Base-by-base conservation (phyloP, 228 moss, liverwort and hornwort species). In the Sphagnum magellanicum region DNA sequence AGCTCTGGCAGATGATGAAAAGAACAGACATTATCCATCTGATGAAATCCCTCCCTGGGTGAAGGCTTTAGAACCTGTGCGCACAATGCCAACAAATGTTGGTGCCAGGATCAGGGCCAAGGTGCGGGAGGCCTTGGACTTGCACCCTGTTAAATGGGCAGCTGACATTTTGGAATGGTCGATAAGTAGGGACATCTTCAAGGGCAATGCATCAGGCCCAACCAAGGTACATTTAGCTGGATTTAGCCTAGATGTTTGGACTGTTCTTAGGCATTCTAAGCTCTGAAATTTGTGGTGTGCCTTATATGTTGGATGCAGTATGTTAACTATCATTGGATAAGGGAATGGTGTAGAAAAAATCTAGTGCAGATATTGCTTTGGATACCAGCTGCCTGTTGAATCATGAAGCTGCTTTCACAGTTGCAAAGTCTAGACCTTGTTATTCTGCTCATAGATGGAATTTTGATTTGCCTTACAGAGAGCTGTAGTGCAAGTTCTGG, bases 201-300 rank as follows among this genome's bases (percentile, higher is more conserved):
- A 96, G 72, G 92, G 96, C 75, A 96, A 96, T 79, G 96, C 96
- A 71, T 90, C 96, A 52, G 96, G 96, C 50, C 89, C 96, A 58
- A 96, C 96, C n/a, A 96, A 96, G 77, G 95, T 95, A 72, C 61
- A 66, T 71, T 48, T 47, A 10, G 69, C 48, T 6, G 47, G 32
- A 4, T 55, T 32, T 32, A 32, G 32, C 32, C 32, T 32, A 32
- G 32, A 6, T 32, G 10, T 49, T 5, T 16, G 12, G 14, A 15
- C 10, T 65, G 6, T 9, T 10, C 6, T 50, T 47, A 6, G 14
- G 65, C 51, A 65, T 17, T 14, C 17, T 64, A 32, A 11, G 49
- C 64, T 14, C 13, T 17, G 65, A 49, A 10, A 51, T 16, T 48
- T 8, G 49, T 16, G 32, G 32, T 32, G 32, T 32, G 32, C 32